Conservation (phyloP, 345 rosid species). For the Microcos paniculata region DNA sequence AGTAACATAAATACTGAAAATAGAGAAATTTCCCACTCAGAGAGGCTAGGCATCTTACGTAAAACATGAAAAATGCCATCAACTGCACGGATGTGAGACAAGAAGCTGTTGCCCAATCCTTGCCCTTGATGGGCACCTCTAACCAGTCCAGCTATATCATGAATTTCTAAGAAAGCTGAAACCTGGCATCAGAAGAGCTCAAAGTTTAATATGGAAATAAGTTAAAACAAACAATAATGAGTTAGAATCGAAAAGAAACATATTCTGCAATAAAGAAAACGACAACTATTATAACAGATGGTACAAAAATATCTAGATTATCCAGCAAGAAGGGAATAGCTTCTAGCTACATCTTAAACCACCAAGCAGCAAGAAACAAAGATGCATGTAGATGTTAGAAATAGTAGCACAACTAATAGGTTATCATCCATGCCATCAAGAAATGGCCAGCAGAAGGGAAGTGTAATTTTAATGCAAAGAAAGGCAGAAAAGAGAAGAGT, state of each 20-base stretch:
- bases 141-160: slow-evolving; percentile 96
- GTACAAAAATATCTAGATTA: not conserved
- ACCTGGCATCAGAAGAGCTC: slow-evolving; percentile 42
- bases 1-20: not conserved
- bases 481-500: not conserved
- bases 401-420: not conserved
- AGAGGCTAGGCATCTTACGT: slow-evolving; percentile 45
- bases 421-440: not conserved
- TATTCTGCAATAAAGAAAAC: not conserved
- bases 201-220: not conserved
- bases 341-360: not conserved
- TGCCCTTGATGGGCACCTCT: slow-evolving; percentile 97
- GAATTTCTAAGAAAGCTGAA: slow-evolving; percentile 92
- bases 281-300: not conserved
- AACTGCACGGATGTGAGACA: slow-evolving; percentile 97
- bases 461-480: not conserved
- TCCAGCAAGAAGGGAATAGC: not conserved
- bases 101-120: slow-evolving; percentile 94
- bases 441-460: not conserved
- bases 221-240: not conserved
- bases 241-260: not conserved
- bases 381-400: not conserved
- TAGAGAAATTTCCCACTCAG: not conserved
- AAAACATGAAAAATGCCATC: slow-evolving; percentile 98
- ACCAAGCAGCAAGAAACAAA: not conserved